A percentile compares a stretch with the other conserved stretches of the same genome.
Evolutionary conservation across 176 grass and related monocot genomes (phyloP).

Genomic region (Luzula sylvatica): DNA sequence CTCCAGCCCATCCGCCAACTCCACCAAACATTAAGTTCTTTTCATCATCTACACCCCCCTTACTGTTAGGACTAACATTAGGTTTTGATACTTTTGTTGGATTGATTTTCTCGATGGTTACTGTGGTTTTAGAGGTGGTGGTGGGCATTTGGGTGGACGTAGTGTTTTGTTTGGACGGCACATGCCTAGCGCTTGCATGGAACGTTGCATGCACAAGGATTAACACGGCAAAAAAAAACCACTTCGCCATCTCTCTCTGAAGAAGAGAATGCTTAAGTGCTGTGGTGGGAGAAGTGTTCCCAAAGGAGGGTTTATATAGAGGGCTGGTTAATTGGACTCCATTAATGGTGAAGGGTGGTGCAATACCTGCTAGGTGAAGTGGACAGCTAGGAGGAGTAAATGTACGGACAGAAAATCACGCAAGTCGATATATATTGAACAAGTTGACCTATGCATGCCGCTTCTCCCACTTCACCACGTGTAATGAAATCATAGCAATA

Average conservation of each 20-base stretch:
- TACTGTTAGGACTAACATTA: not conserved
- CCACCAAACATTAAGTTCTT: conserved; percentile 11
- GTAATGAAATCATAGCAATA: too few species aligned
- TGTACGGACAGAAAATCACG: conserved; percentile 14
- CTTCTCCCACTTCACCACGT: conserved; percentile 20
- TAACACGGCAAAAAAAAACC: conserved; percentile 3
- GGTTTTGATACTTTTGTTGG: not conserved
- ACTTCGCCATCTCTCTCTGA: not conserved
- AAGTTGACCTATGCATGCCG: not conserved
- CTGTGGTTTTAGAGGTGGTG: not conserved
- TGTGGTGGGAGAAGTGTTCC: too few species aligned
- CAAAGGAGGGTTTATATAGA: too few species aligned
- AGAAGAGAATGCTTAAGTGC: not conserved
- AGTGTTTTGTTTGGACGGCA: not conserved
- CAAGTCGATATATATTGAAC: not conserved
- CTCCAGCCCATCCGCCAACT: conserved; percentile 14
- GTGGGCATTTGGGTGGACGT: not conserved
- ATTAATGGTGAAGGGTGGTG: not conserved
- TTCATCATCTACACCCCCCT: not conserved
- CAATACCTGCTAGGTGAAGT: not conserved
- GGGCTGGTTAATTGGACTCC: too few species aligned
- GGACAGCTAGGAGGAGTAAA: conserved; percentile 11
- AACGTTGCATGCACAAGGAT: not conserved
- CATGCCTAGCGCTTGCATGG: not conserved
- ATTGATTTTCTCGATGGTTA: not conserved